Percentiles rank a stretch among this genome's conserved stretches.
Conservation (phyloP, 108 stramenopile genomes). For the Cyclotella distinguenda region DNA sequence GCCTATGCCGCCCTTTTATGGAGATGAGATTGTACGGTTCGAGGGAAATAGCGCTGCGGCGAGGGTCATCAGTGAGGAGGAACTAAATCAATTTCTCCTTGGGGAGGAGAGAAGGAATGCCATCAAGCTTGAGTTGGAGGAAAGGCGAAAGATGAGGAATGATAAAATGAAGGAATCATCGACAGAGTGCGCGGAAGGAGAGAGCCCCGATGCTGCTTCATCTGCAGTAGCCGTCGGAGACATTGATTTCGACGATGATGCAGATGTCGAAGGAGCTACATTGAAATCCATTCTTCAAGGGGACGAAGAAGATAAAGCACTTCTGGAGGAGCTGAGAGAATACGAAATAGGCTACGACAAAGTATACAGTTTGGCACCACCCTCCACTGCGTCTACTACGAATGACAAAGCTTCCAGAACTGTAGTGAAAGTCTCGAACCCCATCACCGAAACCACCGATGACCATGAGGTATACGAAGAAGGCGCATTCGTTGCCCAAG, state of each 20-base stretch:
- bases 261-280: not conserved
- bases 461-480: conserved; percentile 36
- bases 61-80: conserved; percentile 7
- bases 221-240: not conserved
- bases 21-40: conserved; percentile 32
- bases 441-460: conserved; percentile 29
- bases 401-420: not conserved
- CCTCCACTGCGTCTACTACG: not conserved
- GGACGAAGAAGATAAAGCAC: conserved; percentile 30
- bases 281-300: conserved; percentile 20
- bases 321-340: conserved; percentile 27
- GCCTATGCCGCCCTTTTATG: conserved; percentile 27
- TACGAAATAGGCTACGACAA: conserved; percentile 44
- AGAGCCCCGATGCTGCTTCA: not conserved
- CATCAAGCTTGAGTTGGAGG: conserved; percentile 13
- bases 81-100: conserved; percentile 19
- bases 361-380: conserved; percentile 16
- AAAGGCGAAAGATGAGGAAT: not conserved
- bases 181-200: not conserved
- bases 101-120: conserved; percentile 1
- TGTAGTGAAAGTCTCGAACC: conserved; percentile 9
- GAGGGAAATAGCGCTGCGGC: conserved; percentile 6
- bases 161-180: not conserved
- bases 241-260: not conserved
- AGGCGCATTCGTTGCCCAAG: conserved; percentile 11